Conservation (phyloP, 1,284 basidiomycete species). For the Malassezia obtusa region DNA sequence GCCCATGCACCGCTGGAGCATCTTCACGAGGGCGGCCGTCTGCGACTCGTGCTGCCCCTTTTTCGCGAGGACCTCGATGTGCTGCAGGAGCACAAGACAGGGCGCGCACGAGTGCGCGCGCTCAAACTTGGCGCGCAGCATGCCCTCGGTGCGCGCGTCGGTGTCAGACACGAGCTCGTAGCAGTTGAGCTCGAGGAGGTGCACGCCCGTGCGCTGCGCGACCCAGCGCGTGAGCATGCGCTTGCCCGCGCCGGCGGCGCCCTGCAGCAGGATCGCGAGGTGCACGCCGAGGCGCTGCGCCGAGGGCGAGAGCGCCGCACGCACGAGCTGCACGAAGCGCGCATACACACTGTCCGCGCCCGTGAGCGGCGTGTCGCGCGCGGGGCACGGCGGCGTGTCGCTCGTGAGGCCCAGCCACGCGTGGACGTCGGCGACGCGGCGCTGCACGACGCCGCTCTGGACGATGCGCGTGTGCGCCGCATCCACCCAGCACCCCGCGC, state of each 20-base stretch:
- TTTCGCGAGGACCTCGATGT: constrained; percentile 72
- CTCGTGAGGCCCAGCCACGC: constrained; percentile 55
- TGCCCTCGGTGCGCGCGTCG: constrained; percentile 67
- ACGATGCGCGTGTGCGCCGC: constrained; percentile 62
- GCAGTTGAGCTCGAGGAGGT: constrained; percentile 77
- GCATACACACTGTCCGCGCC: constrained; percentile 22
- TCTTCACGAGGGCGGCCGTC: constrained; percentile 60
- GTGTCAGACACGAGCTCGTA: constrained; percentile 75
- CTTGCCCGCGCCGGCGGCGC: constrained; percentile 66
- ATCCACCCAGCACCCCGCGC: constrained; percentile 53
- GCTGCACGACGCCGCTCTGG: constrained; percentile 67
- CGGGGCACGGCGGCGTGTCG: constrained; percentile 25
- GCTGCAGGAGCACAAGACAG: constrained; percentile 69
- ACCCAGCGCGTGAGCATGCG: constrained; percentile 57
- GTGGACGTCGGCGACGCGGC: constrained; percentile 57
- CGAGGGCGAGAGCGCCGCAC: constrained; percentile 30
- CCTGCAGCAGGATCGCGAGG: constrained; percentile 59
- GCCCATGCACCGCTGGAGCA: constrained; percentile 61
- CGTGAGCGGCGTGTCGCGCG: constrained; percentile 19
- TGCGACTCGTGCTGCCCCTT: constrained; percentile 60
- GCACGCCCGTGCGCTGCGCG: constrained; percentile 62
- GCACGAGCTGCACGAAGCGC: constrained; percentile 24
- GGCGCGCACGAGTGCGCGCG: constrained; percentile 72
- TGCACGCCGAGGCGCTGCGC: constrained; percentile 33
- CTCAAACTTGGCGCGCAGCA: constrained; percentile 66